phyloP scores from a whole-genome alignment of 2,329 filamentous ascomycete species.

The Elsinoe batatas region DNA sequence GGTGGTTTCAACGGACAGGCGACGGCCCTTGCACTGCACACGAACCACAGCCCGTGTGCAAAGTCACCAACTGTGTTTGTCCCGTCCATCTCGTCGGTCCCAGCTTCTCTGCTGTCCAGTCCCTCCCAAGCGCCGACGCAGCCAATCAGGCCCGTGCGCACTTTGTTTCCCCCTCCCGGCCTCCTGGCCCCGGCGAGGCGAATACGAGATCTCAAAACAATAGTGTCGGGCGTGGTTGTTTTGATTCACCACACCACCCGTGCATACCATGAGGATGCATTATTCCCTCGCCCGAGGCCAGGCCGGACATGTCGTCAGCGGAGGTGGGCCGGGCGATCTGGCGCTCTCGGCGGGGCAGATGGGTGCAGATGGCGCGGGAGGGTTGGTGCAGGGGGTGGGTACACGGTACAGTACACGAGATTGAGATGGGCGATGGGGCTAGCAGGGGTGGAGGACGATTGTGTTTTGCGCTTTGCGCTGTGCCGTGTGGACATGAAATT shows the following conservation, averaged over 20 bases:
- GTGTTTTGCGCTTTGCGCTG: too few species aligned
- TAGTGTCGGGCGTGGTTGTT: background rate
- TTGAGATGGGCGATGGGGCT: background rate
- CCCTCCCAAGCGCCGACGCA: too few species aligned
- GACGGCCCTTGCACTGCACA: background rate
- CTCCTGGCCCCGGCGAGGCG: background rate
- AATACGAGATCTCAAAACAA: conserved; percentile 11
- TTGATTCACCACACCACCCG: background rate
- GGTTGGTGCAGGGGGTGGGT: background rate
- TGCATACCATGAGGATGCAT: too few species aligned
- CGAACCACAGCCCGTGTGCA: too few species aligned
- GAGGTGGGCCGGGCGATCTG: background rate
- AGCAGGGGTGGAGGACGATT: background rate
- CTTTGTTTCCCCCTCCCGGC: background rate
- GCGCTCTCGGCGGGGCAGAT: too few species aligned
- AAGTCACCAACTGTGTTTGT: too few species aligned
- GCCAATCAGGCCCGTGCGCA: background rate
- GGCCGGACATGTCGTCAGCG: too few species aligned
- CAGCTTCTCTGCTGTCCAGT: too few species aligned
- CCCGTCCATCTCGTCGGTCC: too few species aligned
- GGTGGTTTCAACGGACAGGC: background rate
- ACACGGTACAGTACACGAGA: too few species aligned
- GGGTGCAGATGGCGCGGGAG: too few species aligned
- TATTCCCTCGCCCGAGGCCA: too few species aligned
- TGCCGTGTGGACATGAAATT: background rate